These are phyloP conservation scores for Dimargaris cristalligena DNA, from an alignment of 192 early-diverging fungal species.

Conservation along the genomic window DNA sequence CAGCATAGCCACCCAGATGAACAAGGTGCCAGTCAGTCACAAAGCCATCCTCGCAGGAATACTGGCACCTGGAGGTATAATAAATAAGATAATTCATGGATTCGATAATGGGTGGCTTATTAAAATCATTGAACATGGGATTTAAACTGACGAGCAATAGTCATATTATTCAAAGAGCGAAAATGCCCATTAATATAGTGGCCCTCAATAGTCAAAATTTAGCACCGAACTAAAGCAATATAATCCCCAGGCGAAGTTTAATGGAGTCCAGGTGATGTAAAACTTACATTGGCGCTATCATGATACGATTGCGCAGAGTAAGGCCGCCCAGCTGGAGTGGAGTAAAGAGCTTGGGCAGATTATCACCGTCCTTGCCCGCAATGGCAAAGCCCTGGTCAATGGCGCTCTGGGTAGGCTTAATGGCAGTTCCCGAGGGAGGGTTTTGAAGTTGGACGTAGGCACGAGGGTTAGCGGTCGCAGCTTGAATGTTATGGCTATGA, in stretches of 20 bases:
- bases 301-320: not conserved
- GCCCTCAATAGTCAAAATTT: not conserved
- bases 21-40: slow-evolving; percentile 47
- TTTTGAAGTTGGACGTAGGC: no score
- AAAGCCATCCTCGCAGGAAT: slow-evolving; percentile 45
- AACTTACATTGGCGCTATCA: not conserved
- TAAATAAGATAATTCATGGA: not conserved
- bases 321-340: not conserved
- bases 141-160: not conserved
- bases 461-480: no score
- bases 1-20: slow-evolving; percentile 48
- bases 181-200: not conserved
- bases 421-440: no score
- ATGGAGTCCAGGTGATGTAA: no score
- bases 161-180: not conserved
- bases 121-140: not conserved
- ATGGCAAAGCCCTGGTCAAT: no score
- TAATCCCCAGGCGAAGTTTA: no score
- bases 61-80: slow-evolving; percentile 34
- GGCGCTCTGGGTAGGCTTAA: no score
- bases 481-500: no score
- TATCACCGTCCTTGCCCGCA: not conserved
- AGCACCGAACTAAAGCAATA: no score
- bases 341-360: not conserved
- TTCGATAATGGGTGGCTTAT: not conserved